These are phyloP conservation scores for Teunomyces gatunensis DNA, from an alignment of 805 yeast genomes.

Conservation along the genomic window DNA sequence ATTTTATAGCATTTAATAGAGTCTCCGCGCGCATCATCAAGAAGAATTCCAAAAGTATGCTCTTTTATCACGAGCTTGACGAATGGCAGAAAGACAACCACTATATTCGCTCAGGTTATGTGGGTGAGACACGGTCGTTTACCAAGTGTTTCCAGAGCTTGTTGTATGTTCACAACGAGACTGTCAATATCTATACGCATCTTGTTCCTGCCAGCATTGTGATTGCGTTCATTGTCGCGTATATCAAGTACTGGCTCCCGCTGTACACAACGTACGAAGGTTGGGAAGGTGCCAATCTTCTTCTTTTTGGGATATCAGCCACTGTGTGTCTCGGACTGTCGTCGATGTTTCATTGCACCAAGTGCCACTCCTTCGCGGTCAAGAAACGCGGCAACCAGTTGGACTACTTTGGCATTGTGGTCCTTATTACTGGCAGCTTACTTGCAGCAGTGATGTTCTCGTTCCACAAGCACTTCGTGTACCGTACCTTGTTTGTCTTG, in stretches of 20 bases:
- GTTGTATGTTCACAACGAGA: slow-evolving; percentile 62
- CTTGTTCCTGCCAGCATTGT: slow-evolving; percentile 44
- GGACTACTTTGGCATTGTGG: slow-evolving; percentile 74
- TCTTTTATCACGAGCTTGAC: slow-evolving; percentile 56
- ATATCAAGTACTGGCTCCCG: slow-evolving; percentile 27
- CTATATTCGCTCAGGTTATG: slow-evolving; percentile 62
- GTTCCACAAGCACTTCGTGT: slow-evolving; percentile 42
- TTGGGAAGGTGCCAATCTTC: slow-evolving; percentile 50
- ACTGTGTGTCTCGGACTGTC: slow-evolving; percentile 60
- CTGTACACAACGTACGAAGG: slow-evolving; percentile 24
- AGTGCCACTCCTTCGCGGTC: slow-evolving; percentile 60
- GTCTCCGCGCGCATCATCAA: too few species aligned
- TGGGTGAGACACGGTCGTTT: slow-evolving; percentile 52
- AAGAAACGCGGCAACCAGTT: slow-evolving; percentile 61
- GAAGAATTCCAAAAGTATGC: neutral
- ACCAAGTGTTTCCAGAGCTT: slow-evolving; percentile 47
- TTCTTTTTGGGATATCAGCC: slow-evolving; percentile 57
- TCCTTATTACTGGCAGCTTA: slow-evolving; percentile 64
- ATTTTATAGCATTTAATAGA: neutral
- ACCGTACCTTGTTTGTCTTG: slow-evolving; percentile 37
- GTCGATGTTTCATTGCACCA: slow-evolving; percentile 64
- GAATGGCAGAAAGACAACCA: slow-evolving; percentile 77
- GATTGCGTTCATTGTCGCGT: slow-evolving; percentile 18
- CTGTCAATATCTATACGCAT: slow-evolving; percentile 70
- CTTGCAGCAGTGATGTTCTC: slow-evolving; percentile 40